Base-by-base conservation (phyloP, 2,329 filamentous ascomycete species). In the Curvularia sp. region DNA sequence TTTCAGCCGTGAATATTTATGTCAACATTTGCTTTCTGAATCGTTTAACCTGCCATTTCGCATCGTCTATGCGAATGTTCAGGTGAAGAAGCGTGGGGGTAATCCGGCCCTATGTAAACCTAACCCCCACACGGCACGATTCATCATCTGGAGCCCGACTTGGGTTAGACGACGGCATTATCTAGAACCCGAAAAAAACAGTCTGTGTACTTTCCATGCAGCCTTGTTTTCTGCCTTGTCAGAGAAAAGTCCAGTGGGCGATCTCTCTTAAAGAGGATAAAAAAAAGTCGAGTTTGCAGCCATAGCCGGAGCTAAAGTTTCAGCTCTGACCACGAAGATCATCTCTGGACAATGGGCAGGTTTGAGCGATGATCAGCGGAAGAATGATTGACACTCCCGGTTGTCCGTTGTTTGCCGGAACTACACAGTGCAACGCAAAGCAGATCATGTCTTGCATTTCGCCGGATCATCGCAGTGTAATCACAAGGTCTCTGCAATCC, bases 341-440 rank as follows among this genome's bases (percentile, higher is more conserved):
- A 7, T 45, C 8, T 45, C 12, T 21, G 10, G 6, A 27, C 8
- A 23, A 32, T 9, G 12, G 28, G 45, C 18, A 48, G 15, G 41
- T 3, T 57, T 2, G 42, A 10, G 10, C 27, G 41, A 46, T 46
- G 32, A 21, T 56, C 42, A 52, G 48, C n/a, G 48, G 39, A 15
- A 1, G 12, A 27, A 25, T 38, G 49, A 39, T 30, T 27, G 53
- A 18, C 3, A 18, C 45, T 9, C 32, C 18, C 12, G 23, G 12
- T n/a, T 32, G 46, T 21, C 53, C 48, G 42, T 2, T 2, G 27
- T 13, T 8, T 28, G 6, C 7, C 5, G 19, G 28, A 1, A 10
- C 7, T 13, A 13, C 1, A 0, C 8, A 56, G 41, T 21, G 25
- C 10, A 48, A 46, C 4, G 41, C 19, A 4, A 34, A 13, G 32